Percentiles rank a stretch among this genome's conserved stretches.
Conservation (phyloP, 148 eudicot species). For the Amaranthus cruentus region DNA sequence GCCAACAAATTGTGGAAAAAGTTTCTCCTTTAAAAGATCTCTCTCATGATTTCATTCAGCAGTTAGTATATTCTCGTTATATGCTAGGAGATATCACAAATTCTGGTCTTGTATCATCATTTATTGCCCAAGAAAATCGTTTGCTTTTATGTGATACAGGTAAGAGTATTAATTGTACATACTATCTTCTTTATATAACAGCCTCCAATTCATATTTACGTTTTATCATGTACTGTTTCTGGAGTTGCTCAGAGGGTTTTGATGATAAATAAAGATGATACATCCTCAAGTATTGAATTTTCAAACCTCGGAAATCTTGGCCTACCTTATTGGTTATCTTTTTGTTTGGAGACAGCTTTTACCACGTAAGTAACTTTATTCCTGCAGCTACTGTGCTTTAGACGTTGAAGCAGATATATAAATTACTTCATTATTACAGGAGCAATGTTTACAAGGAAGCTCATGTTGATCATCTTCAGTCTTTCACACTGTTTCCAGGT, state of each 20-base stretch:
- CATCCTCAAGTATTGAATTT: slow-evolving; percentile 40
- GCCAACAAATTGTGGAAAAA: slow-evolving; percentile 52
- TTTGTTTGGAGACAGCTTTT: slow-evolving; percentile 60
- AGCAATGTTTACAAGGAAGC: slow-evolving; percentile 30
- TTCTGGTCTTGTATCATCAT: slow-evolving; percentile 64
- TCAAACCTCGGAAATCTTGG: slow-evolving; percentile 73
- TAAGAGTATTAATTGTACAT: slow-evolving; percentile 20
- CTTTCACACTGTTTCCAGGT: slow-evolving; percentile 67
- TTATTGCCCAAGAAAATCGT: slow-evolving; percentile 44
- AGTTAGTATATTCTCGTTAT: slow-evolving; percentile 28
- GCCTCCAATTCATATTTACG: neutral
- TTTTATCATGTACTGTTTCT: slow-evolving; percentile 26
- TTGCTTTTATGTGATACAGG: slow-evolving; percentile 74
- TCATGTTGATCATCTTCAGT: slow-evolving; percentile 51
- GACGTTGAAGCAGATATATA: neutral
- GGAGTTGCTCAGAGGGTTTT: slow-evolving; percentile 71
- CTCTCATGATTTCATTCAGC: slow-evolving; percentile 46
- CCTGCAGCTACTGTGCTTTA: neutral
- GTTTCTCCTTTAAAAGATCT: slow-evolving; percentile 40
- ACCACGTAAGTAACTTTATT: slow-evolving; percentile 40
- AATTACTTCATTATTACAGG: slow-evolving; percentile 29
- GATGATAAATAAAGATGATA: slow-evolving; percentile 48
- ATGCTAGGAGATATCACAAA: slow-evolving; percentile 40
- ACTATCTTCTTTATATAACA: neutral
- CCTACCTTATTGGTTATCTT: slow-evolving; percentile 72